Percentiles rank a stretch among this genome's conserved stretches.
phyloP scores from a whole-genome alignment of 495 filamentous ascomycete genomes.

The Glarea lozoyensis region DNA sequence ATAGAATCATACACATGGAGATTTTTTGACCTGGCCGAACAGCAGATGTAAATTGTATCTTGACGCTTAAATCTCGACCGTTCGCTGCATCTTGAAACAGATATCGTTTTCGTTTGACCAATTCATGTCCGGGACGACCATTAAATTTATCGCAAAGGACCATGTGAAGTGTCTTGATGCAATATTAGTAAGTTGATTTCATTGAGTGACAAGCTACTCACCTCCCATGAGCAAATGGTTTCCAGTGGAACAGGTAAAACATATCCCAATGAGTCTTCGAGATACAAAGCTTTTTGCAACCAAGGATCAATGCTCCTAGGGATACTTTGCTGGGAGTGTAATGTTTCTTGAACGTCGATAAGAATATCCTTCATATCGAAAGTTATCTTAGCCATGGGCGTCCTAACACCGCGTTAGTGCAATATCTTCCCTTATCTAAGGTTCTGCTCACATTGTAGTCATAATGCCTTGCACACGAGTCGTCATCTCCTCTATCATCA shows the following conservation, averaged over 20 bases:
- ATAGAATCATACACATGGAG: background rate
- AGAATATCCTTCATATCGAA: background rate
- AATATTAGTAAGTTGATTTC: background rate
- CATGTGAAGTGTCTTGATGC: background rate
- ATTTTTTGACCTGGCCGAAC: background rate
- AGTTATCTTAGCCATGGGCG: background rate
- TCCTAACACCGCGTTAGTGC: background rate
- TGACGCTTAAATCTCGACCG: background rate
- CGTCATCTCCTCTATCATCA: background rate
- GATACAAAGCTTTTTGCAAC: conserved; percentile 2
- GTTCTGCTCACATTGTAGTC: background rate
- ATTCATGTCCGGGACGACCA: background rate
- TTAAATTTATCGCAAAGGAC: background rate
- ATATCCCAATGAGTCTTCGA: conserved; percentile 9
- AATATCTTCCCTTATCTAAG: background rate
- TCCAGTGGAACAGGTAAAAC: conserved; percentile 4
- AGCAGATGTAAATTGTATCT: background rate
- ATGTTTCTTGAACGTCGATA: background rate
- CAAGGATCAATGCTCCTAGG: background rate
- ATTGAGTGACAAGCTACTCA: background rate
- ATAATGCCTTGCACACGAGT: background rate
- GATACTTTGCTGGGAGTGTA: background rate
- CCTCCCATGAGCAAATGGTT: conserved; percentile 6
- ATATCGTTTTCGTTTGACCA: background rate
- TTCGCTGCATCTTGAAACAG: background rate